A percentile compares a stretch with the other conserved stretches of the same genome.
Conservation (phyloP, 371 early-diverging fungal genomes). For the Circinella umbellata region DNA sequence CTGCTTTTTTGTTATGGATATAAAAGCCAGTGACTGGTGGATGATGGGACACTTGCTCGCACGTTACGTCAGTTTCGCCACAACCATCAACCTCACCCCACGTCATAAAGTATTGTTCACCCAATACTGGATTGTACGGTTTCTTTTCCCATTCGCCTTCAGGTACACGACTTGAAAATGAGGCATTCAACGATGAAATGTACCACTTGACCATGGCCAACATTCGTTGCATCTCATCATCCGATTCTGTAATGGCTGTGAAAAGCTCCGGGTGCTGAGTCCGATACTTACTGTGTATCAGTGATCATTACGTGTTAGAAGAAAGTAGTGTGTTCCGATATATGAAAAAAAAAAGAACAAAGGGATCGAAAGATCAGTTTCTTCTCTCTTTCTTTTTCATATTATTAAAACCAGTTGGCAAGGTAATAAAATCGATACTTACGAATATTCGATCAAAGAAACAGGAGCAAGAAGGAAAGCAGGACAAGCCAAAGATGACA, state of each 20-base stretch:
- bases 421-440: constrained; percentile 23
- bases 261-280: constrained; percentile 76
- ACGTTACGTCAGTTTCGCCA: constrained; percentile 64
- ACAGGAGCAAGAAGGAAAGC: constrained; percentile 74
- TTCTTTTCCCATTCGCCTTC: constrained; percentile 76
- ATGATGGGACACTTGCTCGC: constrained; percentile 81
- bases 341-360: too few species aligned
- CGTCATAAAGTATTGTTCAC: constrained; percentile 76
- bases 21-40: constrained; percentile 76
- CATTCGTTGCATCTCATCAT: constrained; percentile 70
- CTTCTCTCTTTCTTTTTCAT: neutral
- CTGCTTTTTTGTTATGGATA: constrained; percentile 67
- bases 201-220: constrained; percentile 75
- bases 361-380: too few species aligned
- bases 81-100: constrained; percentile 73
- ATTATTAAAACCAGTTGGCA: neutral
- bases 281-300: constrained; percentile 65
- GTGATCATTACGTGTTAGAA: too few species aligned
- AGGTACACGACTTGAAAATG: constrained; percentile 57
- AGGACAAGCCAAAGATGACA: constrained; percentile 77
- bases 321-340: too few species aligned
- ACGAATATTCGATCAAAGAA: constrained; percentile 79
- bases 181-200: constrained; percentile 78
- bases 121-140: constrained; percentile 84
- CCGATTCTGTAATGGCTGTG: constrained; percentile 64